These are phyloP conservation scores for Powellomyces hirtus DNA, from an alignment of 192 early-diverging fungal genomes.

Conservation along the genomic window DNA sequence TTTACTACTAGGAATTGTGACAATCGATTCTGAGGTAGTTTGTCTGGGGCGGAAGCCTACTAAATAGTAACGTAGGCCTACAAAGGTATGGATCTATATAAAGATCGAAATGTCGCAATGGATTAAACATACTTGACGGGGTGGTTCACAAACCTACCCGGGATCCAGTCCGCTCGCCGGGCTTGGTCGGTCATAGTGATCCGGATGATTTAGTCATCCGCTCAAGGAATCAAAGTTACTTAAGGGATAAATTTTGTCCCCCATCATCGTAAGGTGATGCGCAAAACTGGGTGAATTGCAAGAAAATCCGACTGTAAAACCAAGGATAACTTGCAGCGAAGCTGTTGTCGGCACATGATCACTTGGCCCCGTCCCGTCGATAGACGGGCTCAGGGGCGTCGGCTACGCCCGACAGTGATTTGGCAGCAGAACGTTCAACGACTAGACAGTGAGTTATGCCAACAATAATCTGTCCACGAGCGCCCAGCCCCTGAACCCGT, in stretches of 20 bases:
- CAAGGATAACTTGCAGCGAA: conserved; percentile 2
- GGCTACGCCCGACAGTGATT: no score
- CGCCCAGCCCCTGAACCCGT: neutral
- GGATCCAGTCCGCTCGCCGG: conserved; percentile 44
- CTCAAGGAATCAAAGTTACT: conserved; percentile 64
- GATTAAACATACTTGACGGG: conserved; percentile 6
- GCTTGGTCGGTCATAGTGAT: conserved; percentile 61
- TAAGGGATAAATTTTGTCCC: conserved; percentile 28
- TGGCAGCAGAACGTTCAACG: neutral
- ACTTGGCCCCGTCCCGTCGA: no score
- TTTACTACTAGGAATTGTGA: conserved; percentile 54
- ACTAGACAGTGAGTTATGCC: conserved; percentile 3
- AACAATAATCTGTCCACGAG: conserved; percentile 6
- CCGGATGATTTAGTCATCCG: conserved; percentile 56
- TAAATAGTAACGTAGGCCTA: conserved; percentile 45
- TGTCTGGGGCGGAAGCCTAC: conserved; percentile 62
- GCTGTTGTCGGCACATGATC: neutral
- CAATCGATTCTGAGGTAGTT: conserved; percentile 51
- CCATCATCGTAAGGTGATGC: neutral
- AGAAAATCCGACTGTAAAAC: conserved; percentile 1
- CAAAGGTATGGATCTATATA: conserved; percentile 43
- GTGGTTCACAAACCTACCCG: conserved; percentile 34
- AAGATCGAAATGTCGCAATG: conserved; percentile 7
- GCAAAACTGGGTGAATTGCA: conserved; percentile 2
- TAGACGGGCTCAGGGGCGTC: no score